Evolutionary conservation across 2,329 filamentous ascomycete species (phyloP).

Genomic region (Nemania diffusa): DNA sequence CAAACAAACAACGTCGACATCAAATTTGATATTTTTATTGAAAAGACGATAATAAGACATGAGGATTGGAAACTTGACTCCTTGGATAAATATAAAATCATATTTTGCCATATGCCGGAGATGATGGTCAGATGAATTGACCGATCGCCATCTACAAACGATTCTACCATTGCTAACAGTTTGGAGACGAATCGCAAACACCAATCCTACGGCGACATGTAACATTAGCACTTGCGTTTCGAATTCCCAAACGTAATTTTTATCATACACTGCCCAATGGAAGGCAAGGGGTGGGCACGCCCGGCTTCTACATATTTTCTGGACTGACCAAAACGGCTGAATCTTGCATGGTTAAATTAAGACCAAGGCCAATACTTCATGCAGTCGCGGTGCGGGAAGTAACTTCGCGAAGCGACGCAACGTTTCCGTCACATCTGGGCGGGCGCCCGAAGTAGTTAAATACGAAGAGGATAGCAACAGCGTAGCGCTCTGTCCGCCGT

Average conservation of each 20-base stretch:
- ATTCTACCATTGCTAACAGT: not conserved
- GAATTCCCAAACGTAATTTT: constrained; percentile 31
- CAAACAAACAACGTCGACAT: not conserved
- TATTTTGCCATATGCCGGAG: not conserved
- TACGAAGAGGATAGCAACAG: constrained; percentile 8
- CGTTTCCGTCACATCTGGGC: constrained; percentile 34
- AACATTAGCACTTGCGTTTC: constrained; percentile 17
- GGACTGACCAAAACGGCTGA: constrained; percentile 46
- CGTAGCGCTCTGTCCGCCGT: not conserved
- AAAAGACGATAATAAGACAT: not conserved
- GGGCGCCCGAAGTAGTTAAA: constrained; percentile 10
- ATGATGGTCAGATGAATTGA: not conserved
- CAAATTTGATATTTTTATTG: not conserved
- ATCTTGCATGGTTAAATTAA: constrained; percentile 46
- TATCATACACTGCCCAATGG: constrained; percentile 23
- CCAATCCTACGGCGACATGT: constrained; percentile 25
- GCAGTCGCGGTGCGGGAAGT: constrained; percentile 36
- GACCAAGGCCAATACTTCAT: constrained; percentile 37
- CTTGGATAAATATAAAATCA: not conserved
- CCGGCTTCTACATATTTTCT: constrained; percentile 28
- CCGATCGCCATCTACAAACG: not conserved
- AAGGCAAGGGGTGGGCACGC: constrained; percentile 2
- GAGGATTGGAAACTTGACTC: not conserved
- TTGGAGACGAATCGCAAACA: constrained; percentile 9
- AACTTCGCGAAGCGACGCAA: constrained; percentile 38